Evolutionary conservation across 208 protist species (phyloP).

Genomic region (Herpetomonas samuelpessoai): DNA sequence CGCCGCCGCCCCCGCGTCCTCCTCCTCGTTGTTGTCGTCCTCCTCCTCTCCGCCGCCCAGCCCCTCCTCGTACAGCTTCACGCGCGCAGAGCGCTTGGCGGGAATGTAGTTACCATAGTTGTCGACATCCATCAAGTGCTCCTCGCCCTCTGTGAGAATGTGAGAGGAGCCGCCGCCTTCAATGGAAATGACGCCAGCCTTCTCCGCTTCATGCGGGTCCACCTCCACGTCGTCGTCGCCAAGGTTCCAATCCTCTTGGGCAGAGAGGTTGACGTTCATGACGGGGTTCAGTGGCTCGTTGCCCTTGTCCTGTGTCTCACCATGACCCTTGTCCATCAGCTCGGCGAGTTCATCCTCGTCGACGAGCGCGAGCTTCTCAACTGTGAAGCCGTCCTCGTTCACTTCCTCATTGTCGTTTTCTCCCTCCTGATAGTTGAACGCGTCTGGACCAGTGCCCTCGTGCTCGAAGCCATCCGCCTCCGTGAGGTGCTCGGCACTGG

Average conservation of each 20-base stretch:
- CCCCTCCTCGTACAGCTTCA: conserved; percentile 74
- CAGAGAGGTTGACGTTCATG: conserved; percentile 69
- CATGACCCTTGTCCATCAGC: conserved; percentile 56
- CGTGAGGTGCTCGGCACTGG: conserved; percentile 62
- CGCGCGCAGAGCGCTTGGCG: conserved; percentile 62
- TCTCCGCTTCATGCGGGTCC: conserved; percentile 16
- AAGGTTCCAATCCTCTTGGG: conserved; percentile 83
- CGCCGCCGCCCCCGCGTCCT: conserved; percentile 23
- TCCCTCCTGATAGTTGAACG: conserved; percentile 8
- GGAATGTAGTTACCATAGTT: conserved; percentile 88
- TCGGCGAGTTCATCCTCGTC: conserved; percentile 50
- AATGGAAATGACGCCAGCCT: conserved; percentile 15
- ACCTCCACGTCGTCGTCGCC: conserved; percentile 40
- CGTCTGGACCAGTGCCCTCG: conserved; percentile 10
- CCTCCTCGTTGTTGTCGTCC: conserved; percentile 39
- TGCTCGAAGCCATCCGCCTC: conserved; percentile 62
- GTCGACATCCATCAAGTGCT: conserved; percentile 83
- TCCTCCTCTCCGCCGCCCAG: conserved; percentile 20
- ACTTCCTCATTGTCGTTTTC: conserved; percentile 28
- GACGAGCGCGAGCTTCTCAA: conserved; percentile 66
- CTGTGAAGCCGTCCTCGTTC: conserved; percentile 67
- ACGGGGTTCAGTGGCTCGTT: conserved; percentile 83
- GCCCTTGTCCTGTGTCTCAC: conserved; percentile 33
- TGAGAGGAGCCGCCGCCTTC: conserved; percentile 14
- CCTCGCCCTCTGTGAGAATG: conserved; percentile 75